Evolutionary conservation across 2,329 filamentous ascomycete species (phyloP).

Genomic region (Diaporthe capsici): DNA sequence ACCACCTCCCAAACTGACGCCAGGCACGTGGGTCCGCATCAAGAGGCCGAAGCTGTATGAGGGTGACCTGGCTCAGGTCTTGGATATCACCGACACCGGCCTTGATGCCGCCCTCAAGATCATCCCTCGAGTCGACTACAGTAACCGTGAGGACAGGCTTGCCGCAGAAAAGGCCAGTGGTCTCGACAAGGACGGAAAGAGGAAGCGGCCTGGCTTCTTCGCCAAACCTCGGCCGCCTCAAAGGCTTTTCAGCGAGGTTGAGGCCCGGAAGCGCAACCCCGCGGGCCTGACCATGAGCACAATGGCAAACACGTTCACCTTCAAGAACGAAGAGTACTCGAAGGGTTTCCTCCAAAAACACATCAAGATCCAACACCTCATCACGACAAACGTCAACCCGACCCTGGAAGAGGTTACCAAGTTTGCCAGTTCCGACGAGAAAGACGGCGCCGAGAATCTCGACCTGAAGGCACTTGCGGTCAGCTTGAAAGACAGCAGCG

Average conservation of each 20-base stretch:
- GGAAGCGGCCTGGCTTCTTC: slow-evolving; percentile 76
- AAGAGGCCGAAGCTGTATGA: slow-evolving; percentile 84
- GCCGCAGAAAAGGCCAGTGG: slow-evolving; percentile 29
- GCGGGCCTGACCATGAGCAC: slow-evolving; percentile 74
- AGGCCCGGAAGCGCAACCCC: slow-evolving; percentile 90
- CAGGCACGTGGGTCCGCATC: slow-evolving; percentile 93
- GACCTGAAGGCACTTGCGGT: slow-evolving; percentile 92
- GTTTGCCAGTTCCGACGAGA: slow-evolving; percentile 86
- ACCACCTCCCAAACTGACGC: slow-evolving; percentile 87
- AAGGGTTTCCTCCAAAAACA: slow-evolving; percentile 96
- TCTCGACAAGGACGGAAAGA: slow-evolving; percentile 74
- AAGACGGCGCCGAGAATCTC: slow-evolving; percentile 90
- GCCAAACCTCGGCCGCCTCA: slow-evolving; percentile 79
- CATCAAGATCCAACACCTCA: slow-evolving; percentile 88
- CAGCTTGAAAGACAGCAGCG: slow-evolving; percentile 87
- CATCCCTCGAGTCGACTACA: slow-evolving; percentile 91
- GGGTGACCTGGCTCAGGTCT: slow-evolving; percentile 90
- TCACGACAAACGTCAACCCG: slow-evolving; percentile 92
- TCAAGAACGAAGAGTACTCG: slow-evolving; percentile 90
- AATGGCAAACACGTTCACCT: slow-evolving; percentile 85
- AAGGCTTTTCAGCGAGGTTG: slow-evolving; percentile 90
- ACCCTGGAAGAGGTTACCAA: slow-evolving; percentile 95
- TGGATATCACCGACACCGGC: slow-evolving; percentile 94
- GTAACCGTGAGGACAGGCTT: slow-evolving; percentile 42
- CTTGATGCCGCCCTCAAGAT: slow-evolving; percentile 88